Evolutionary conservation across 2,329 filamentous ascomycete genomes (phyloP), one percentile per base, ranked within the genome.

Genomic region (Acephala macrosclerotiorum): DNA sequence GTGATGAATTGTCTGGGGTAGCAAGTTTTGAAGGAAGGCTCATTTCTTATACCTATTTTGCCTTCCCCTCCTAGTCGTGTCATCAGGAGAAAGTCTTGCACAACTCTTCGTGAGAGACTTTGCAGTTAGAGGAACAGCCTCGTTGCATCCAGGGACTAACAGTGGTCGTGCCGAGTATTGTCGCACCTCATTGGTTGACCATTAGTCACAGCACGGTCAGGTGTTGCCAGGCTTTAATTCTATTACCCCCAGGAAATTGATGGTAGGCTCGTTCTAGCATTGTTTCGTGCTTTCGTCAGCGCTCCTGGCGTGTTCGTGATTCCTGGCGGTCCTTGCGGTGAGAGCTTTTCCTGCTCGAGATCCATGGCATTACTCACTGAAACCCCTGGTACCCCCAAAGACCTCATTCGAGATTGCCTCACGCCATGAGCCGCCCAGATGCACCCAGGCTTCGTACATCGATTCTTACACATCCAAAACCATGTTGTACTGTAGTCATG

Each of bases 31-130:
- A n/a, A 36, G 53, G 66, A 57, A 42, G 63, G 61, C 36, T 42
- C 35, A 36, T 49, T 64, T 72, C 71, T 73, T 73, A 73, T 73
- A 73, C 58, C 68, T 59, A 38, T 33, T 64, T 61, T 36, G 56
- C 35, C 51, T 40, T 47, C 47, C 51, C 47, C 53, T 29, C 56
- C 42, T 29, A 47, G 49, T 60, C 22, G 62, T 65, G 67, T 66
- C 66, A 68, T 61, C 49, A 33, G 8, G 25, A 53, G 26, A 53
- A 70, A 67, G 61, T 29, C 36, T 63, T 40, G 49, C 49, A 36
- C 63, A 29, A 45, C 42, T 33, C 45, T 66, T 64, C 56, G 57
- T 58, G 60, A 64, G 62, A 57, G 29, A 45, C 51, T 66, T 60
- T 58, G 40, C 65, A 61, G 59, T 60, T 66, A 58, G 64, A 29